phyloP scores from a whole-genome alignment of 164 flowering plant species.

The Litsea cubeba region DNA sequence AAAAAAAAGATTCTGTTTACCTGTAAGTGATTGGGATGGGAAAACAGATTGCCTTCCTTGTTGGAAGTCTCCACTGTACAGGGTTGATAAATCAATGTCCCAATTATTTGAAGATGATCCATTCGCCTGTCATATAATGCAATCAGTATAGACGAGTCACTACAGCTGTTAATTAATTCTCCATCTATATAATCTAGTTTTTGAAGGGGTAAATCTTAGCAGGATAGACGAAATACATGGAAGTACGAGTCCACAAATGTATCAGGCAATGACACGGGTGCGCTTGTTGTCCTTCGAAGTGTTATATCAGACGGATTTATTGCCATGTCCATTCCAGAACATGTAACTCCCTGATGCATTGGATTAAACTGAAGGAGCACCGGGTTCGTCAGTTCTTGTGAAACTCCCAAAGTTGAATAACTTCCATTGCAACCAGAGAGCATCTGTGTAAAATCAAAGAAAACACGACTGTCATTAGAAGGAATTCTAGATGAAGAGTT shows the following conservation, averaged over 20 bases:
- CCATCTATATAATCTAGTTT: not conserved
- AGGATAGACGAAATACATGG: constrained; percentile 39
- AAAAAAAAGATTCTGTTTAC: constrained; percentile 5
- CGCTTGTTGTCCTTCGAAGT: constrained; percentile 51
- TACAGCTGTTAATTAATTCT: not conserved
- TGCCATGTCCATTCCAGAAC: constrained; percentile 46
- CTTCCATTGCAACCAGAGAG: constrained; percentile 38
- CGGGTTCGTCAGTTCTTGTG: constrained; percentile 44
- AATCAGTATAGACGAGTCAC: not conserved
- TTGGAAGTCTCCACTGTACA: constrained; percentile 45
- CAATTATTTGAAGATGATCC: constrained; percentile 36
- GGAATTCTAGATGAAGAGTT: not conserved
- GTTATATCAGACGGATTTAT: constrained; percentile 41
- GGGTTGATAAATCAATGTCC: constrained; percentile 63
- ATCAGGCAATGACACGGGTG: constrained; percentile 56
- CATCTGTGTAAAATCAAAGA: constrained; percentile 30
- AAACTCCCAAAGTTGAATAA: constrained; percentile 35
- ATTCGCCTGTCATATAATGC: constrained; percentile 36
- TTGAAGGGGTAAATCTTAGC: not conserved
- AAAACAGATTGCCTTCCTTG: constrained; percentile 51
- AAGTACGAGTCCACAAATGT: constrained; percentile 51
- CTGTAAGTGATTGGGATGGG: constrained; percentile 41
- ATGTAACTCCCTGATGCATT: constrained; percentile 31
- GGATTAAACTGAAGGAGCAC: constrained; percentile 43
- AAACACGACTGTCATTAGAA: not conserved